Percentiles rank a stretch among this genome's conserved stretches.
Evolutionary conservation across 2,329 filamentous ascomycete species (phyloP).

Genomic region (Trichoderma koningiopsis): DNA sequence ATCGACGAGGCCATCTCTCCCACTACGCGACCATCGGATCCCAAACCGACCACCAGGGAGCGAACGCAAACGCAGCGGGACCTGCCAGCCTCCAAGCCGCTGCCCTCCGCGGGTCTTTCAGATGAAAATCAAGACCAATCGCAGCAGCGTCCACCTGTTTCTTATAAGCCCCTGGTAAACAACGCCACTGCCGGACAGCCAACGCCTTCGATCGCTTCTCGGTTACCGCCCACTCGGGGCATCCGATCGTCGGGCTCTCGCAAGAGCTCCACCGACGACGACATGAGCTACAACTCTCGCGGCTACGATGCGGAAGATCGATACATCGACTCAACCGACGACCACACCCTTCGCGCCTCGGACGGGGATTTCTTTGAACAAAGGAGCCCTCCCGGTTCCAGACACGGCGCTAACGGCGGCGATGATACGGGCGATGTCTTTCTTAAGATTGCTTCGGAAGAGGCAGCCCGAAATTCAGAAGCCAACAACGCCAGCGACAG

Average conservation of each 20-base stretch:
- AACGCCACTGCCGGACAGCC: conserved; percentile 38
- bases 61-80: conserved; percentile 48
- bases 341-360: conserved; percentile 54
- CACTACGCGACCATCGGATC: conserved; percentile 30
- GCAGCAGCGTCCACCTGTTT: conserved; percentile 51
- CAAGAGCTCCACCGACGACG: conserved; percentile 53
- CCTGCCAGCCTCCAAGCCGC: conserved; percentile 49
- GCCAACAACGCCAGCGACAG: conserved; percentile 41
- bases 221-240: conserved; percentile 55
- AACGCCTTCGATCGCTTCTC: conserved; percentile 36
- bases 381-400: conserved; percentile 40
- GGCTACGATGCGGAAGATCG: conserved; percentile 50
- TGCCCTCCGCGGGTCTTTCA: conserved; percentile 42
- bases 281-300: conserved; percentile 53
- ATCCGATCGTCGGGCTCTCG: conserved; percentile 61
- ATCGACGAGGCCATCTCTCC: conserved; percentile 36
- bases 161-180: conserved; percentile 47
- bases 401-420: conserved; percentile 43
- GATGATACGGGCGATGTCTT: conserved; percentile 63
- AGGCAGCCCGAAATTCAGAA: conserved; percentile 44
- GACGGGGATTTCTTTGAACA: conserved; percentile 44
- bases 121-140: conserved; percentile 51
- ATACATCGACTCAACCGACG: conserved; percentile 48
- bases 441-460: conserved; percentile 60
- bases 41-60: conserved; percentile 29